Base-by-base conservation (phyloP, 345 rosid species). In the Trapa incisa region DNA sequence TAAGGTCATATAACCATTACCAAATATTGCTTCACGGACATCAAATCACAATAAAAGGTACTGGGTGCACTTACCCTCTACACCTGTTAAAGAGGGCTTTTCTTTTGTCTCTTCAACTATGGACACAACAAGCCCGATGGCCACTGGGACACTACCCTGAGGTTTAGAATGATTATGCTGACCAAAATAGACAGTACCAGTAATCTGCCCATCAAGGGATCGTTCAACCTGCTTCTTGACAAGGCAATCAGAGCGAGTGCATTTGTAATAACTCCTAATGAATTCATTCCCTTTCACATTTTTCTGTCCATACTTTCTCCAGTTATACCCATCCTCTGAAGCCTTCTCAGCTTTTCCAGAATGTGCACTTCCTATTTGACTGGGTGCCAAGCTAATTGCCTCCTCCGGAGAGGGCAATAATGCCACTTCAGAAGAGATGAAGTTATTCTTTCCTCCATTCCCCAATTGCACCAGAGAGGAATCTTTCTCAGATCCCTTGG, bases 271-370 rank as follows among this genome's bases (percentile, higher is more conserved):
- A 79, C 98, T 93, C 69, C 98, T 79, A 2, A 93, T 73, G 73
- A 87, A 90, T 79, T 88, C 98, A 80, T 90, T 93, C 33, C 92
- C 97, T 70, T 82, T 85, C 60, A 93, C 98, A 78, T 87, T 74
- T 70, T 93, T 93, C 86, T 93, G 97, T 29, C 98, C 98, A 16
- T 93, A 93, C 73, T 93, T 93, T 56, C 96, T 77, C 97, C 98
- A 93, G 74, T 86, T 86, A 78, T 80, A 94, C 65, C 96, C 99
- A 67, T 90, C 97, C 75, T 83, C 92, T 61, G 77, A 79, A 39
- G 73, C 87, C 74, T 90, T 93, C 81, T 93, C 99, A 4, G 88
- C 89, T 6, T 77, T 78, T 35, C 79, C 67, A 50, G 74, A 37
- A 39, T 86, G 83, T 65, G 76, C 75, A 68, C 78, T 84, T 69